Evolutionary conservation across 1,284 basidiomycete genomes (phyloP), one percentile per base, ranked within the genome.

Genomic region (Cutaneotrichosporon sp.): DNA sequence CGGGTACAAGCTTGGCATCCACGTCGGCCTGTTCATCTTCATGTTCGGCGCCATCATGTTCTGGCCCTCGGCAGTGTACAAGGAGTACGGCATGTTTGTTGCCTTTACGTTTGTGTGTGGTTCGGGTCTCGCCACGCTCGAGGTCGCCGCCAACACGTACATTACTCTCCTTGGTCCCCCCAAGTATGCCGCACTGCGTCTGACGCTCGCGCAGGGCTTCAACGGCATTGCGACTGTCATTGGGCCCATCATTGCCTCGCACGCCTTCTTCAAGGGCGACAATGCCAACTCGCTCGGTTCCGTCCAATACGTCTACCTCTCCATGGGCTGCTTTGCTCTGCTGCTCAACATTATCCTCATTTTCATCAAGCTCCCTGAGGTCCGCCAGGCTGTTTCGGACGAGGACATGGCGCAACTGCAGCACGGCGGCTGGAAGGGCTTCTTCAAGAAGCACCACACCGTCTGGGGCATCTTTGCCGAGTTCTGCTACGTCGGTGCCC

Each of bases 281-380:
- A 64, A 65, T 52, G 55, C 55, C 8, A 46, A 56, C 23, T 50
- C 49, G 40, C 61, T 65, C 43, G 55, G 47, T 21, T 61, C 61
- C 0, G 68, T 68, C 4, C 66, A 68, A 59, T 68, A 68, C 48
- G 67, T 70, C n/a, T 70, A 70, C 54, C 60, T 68, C 9, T 64
- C 68, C 3, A 52, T 70, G 40, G 37, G 58, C 1, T 22, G 47
- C 33, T 60, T 70, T 30, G 67, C 61, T 3, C 33, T 63, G 8
- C 34, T 65, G 18, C 39, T 67, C 48, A 67, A 67, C 59, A 54
- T 64, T 20, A 40, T 40, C 14, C 46, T 65, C 44, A 50, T 48
- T 23, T 70, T 67, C 34, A 60, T 60, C 44, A 67, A 62, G 43
- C 59, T 70, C 4, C 68, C 66, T 3, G 68, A 70, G 53, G 60